phyloP scores from a whole-genome alignment of 2,329 filamentous ascomycete genomes.

The Penicillium glabrum region DNA sequence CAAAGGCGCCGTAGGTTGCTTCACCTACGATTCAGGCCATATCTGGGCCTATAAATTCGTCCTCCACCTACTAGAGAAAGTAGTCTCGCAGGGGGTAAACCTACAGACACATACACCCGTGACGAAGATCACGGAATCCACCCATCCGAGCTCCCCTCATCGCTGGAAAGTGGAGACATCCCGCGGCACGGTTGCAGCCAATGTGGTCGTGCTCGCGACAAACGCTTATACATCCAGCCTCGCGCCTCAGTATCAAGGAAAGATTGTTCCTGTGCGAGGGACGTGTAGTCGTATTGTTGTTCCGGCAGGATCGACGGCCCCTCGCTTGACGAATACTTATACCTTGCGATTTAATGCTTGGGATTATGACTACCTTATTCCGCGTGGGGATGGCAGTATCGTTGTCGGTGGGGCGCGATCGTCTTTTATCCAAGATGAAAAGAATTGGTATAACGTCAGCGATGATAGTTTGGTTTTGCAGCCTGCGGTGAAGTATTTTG shows the following conservation, averaged over 20 bases:
- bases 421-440: slow-evolving; percentile 26
- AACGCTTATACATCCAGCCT: slow-evolving; percentile 82
- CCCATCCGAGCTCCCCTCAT: slow-evolving; percentile 15
- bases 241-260: slow-evolving; percentile 64
- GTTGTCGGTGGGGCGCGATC: slow-evolving; percentile 65
- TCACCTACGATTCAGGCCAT: slow-evolving; percentile 33
- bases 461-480: slow-evolving; percentile 53
- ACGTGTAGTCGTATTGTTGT: slow-evolving; percentile 36
- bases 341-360: slow-evolving; percentile 58
- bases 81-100: slow-evolving; percentile 48
- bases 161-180: slow-evolving; percentile 56
- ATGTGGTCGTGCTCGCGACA: slow-evolving; percentile 71
- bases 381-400: slow-evolving; percentile 54
- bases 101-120: slow-evolving; percentile 56
- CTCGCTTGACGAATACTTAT: slow-evolving; percentile 51
- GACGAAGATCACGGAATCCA: slow-evolving; percentile 24
- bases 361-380: slow-evolving; percentile 69
- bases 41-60: slow-evolving; percentile 76
- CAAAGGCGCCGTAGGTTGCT: slow-evolving; percentile 36
- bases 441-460: slow-evolving; percentile 48
- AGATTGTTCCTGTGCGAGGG: slow-evolving; percentile 76
- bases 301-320: slow-evolving; percentile 20
- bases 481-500: slow-evolving; percentile 41
- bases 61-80: slow-evolving; percentile 66
- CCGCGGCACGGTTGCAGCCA: slow-evolving; percentile 65